Conservation (phyloP, 129 eudicot species). For the Gnaphalium uliginosum region DNA sequence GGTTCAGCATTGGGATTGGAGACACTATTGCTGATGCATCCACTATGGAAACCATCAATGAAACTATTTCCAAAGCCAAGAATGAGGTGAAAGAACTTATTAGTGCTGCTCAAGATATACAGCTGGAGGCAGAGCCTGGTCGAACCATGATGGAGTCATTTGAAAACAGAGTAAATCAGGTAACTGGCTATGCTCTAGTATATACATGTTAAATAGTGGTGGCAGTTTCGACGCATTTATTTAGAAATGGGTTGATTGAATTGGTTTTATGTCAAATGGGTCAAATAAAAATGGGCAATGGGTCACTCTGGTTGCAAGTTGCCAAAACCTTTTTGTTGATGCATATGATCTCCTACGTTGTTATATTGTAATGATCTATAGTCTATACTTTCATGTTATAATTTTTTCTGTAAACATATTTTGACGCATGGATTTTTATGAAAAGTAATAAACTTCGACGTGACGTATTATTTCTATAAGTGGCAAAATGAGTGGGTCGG, state of each 20-base stretch:
- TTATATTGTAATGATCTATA: too few species aligned
- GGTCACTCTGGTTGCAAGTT: not conserved
- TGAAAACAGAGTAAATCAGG: constrained; percentile 68
- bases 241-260: not conserved
- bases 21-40: constrained; percentile 24
- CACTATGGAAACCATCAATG: constrained; percentile 46
- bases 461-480: too few species aligned
- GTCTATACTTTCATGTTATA: too few species aligned
- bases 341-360: not conserved
- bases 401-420: too few species aligned
- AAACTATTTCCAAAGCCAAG: constrained; percentile 85
- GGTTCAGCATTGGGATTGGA: constrained; percentile 96
- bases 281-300: constrained; percentile 10
- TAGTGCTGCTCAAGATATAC: constrained; percentile 69
- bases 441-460: too few species aligned
- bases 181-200: not conserved
- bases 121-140: constrained; percentile 92
- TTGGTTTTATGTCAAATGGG: not conserved
- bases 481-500: too few species aligned
- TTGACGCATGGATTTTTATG: too few species aligned
- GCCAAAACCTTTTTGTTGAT: not conserved
- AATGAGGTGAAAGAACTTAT: constrained; percentile 84
- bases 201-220: not conserved
- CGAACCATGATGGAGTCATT: constrained; percentile 95
- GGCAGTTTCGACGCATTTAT: not conserved